Evolutionary conservation across 176 grass and related monocot species (phyloP), one percentile per base, ranked within the genome.

Genomic region (Thinopyrum elongatum): DNA sequence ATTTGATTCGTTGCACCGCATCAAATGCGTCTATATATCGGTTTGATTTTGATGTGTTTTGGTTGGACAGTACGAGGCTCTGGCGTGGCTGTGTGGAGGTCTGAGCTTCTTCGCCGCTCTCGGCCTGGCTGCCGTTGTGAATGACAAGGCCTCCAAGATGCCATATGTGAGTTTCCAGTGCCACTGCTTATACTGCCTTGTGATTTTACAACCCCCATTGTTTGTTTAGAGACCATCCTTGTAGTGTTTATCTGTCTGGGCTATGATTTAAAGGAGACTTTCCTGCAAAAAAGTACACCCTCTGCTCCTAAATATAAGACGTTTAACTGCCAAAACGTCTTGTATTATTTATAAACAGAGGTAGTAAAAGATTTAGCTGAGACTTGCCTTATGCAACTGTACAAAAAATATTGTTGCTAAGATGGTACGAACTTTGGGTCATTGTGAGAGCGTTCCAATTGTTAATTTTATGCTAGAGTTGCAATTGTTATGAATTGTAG

Each of bases 21-120:
- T 73, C 23, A 5, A 29, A 59, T 28, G 59, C 35, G 27, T 87
- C 23, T 79, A 8, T 79, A 8, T 80, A 33, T 73, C n/a, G 51
- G 2, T 31, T 80, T 89, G 86, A 88, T 90, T 76, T 70, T 81
- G n/a, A 49, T 61, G 47, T 75, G 42, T 17, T 74, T 85, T 78
- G 49, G 19, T 63, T 87, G 7, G 28, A 19, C 72, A 99, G 94
- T 97, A 94, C 9, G 97, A 99, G 90, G 92, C 94, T 19, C 84
- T 99, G 89, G 94, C 92, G 12, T 99, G 97, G 97, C 75, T 94
- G 22, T 99, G 94, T 23, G 97, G 97, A 74, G 97, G 97, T 42
- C 78, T 99, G 16, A 35, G 94, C 21, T 97, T 97, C 89, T 99
- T 99, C 70, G 89, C 87, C 13, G 31, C 74, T 26, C 89, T 99